phyloP scores from a whole-genome alignment of 495 filamentous ascomycete species.

The Penicillium diatomitis region DNA sequence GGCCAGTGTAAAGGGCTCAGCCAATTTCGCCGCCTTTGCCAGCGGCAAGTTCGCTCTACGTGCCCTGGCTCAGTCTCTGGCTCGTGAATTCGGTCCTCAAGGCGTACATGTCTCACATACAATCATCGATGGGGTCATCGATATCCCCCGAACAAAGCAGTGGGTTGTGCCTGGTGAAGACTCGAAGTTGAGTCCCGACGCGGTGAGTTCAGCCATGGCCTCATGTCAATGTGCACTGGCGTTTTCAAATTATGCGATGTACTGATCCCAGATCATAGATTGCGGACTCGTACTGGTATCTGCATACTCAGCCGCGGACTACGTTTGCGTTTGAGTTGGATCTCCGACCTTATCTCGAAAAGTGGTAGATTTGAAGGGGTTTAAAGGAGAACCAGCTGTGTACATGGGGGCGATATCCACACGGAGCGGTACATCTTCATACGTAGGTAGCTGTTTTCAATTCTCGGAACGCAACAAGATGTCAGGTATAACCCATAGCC shows the following conservation, averaged over 20 bases:
- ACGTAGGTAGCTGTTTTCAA: no score
- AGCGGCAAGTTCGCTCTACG: conserved; percentile 73
- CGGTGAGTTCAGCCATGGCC: conserved; percentile 45
- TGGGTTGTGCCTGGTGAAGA: conserved; percentile 53
- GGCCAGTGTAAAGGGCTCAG: conserved; percentile 65
- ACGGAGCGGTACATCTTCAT: no score
- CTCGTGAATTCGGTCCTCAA: conserved; percentile 79
- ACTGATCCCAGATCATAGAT: conserved; percentile 46
- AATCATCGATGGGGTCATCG: conserved; percentile 83
- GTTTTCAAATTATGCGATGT: background rate
- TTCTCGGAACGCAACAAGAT: no score
- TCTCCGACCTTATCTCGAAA: conserved; percentile 71
- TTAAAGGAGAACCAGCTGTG: no score
- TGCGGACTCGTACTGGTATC: conserved; percentile 80
- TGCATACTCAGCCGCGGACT: conserved; percentile 77
- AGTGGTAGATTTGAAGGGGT: conserved; percentile 40
- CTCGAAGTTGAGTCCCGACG: conserved; percentile 70
- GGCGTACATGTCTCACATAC: conserved; percentile 84
- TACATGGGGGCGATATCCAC: no score
- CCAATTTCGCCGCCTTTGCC: conserved; percentile 63
- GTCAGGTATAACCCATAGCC: background rate
- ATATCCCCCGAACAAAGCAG: conserved; percentile 62
- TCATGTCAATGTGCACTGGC: background rate
- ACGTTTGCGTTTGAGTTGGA: conserved; percentile 82
- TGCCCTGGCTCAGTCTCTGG: conserved; percentile 68